phyloP scores from a whole-genome alignment of 768 basidiomycete genomes.

The Fibroporia radiculosa region DNA sequence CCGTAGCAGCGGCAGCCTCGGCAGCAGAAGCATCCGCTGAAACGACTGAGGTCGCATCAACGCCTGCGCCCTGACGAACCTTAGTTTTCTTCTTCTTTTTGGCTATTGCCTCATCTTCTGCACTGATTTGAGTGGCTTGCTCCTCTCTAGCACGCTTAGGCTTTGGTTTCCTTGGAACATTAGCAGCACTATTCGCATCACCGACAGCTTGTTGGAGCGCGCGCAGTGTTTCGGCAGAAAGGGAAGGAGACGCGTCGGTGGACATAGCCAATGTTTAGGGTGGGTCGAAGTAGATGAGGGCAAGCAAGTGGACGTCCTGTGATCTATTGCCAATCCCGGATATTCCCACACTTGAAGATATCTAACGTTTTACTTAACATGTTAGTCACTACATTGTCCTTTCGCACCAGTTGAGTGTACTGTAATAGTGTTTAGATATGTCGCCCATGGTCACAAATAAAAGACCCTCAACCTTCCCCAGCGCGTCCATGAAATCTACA shows the following conservation, averaged over 20 bases:
- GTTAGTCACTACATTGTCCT: too few species aligned
- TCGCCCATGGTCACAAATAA: too few species aligned
- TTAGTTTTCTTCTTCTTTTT: slow-evolving; percentile 31
- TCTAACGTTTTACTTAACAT: too few species aligned
- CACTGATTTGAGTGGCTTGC: slow-evolving; percentile 10
- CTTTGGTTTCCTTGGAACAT: slow-evolving; percentile 21
- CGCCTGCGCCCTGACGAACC: slow-evolving; percentile 2
- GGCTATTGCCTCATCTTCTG: slow-evolving; percentile 9
- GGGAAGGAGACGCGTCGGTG: slow-evolving; percentile 12
- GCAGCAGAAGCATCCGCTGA: not conserved
- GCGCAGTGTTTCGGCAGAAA: slow-evolving; percentile 39
- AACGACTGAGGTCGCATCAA: too few species aligned
- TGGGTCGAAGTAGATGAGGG: slow-evolving; percentile 33
- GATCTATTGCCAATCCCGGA: not conserved
- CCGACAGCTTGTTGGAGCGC: slow-evolving; percentile 45
- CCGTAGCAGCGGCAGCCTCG: not conserved
- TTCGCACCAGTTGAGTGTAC: too few species aligned
- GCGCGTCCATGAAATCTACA: not conserved
- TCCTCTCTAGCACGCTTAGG: slow-evolving; percentile 28
- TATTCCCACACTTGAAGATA: slow-evolving; percentile 1
- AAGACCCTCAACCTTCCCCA: not conserved
- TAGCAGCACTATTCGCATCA: slow-evolving; percentile 32
- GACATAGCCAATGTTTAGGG: slow-evolving; percentile 29
- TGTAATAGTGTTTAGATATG: too few species aligned
- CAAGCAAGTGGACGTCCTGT: slow-evolving; percentile 25